A percentile compares a stretch with the other conserved stretches of the same genome.
phyloP scores from a whole-genome alignment of 805 yeast genomes.

The Teunomyces gatunensis region DNA sequence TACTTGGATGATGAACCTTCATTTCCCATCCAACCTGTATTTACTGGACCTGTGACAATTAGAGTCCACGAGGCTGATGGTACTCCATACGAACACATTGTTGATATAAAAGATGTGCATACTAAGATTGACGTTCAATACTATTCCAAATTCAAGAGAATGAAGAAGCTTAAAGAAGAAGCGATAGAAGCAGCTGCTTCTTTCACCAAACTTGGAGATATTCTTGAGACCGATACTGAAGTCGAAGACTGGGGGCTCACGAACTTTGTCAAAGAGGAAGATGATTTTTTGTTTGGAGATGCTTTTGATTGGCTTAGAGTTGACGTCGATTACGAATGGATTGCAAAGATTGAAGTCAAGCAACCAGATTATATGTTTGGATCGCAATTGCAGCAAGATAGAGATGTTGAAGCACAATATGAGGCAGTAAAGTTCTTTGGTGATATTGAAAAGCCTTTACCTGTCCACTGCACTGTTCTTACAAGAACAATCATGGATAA shows the following conservation, averaged over 20 bases:
- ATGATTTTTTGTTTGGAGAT: conserved; percentile 66
- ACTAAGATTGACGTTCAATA: conserved; percentile 92
- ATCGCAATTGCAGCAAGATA: conserved; percentile 88
- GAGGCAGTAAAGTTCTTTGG: conserved; percentile 79
- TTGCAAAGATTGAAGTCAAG: conserved; percentile 71
- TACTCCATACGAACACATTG: conserved; percentile 97
- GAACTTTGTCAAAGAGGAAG: conserved; percentile 70
- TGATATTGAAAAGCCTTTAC: conserved; percentile 52
- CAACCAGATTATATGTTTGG: conserved; percentile 96
- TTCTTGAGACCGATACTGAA: conserved; percentile 60
- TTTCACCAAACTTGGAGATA: conserved; percentile 68
- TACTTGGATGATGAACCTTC: conserved; percentile 42
- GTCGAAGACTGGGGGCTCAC: conserved; percentile 67
- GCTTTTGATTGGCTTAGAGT: conserved; percentile 97
- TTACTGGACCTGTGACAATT: conserved; percentile 94
- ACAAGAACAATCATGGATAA: conserved; percentile 79
- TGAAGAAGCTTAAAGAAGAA: conserved; percentile 61
- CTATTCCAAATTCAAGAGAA: conserved; percentile 86
- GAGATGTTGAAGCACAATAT: conserved; percentile 93
- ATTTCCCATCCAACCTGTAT: conserved; percentile 47
- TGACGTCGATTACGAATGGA: conserved; percentile 99
- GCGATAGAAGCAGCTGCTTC: conserved; percentile 28
- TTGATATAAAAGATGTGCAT: conserved; percentile 78
- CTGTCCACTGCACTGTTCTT: conserved; percentile 71
- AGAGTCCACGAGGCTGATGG: conserved; percentile 98